Conservation (phyloP, 1,284 basidiomycete genomes). For the Apiotrichum laibachii region DNA sequence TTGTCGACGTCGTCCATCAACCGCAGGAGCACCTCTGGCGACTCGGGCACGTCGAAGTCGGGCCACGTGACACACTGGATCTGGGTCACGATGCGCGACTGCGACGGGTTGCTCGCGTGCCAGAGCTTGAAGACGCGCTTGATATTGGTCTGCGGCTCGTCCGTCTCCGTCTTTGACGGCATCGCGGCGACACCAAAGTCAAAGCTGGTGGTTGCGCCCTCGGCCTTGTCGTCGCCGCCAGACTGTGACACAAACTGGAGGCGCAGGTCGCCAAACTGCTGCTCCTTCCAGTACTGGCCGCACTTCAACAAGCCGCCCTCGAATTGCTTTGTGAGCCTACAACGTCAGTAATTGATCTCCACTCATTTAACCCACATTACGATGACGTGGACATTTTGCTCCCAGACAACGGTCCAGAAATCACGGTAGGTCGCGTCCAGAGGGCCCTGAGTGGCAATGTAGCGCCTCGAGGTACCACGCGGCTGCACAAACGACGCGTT, state of each 20-base stretch:
- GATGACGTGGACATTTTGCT: constrained; percentile 58
- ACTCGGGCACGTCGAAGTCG: constrained; percentile 86
- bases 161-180: not conserved
- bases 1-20: constrained; percentile 63
- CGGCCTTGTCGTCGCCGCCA: constrained; percentile 51
- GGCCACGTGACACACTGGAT: constrained; percentile 90
- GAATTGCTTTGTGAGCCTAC: constrained; percentile 84
- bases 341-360: constrained; percentile 63
- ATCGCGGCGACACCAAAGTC: constrained; percentile 43
- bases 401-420: constrained; percentile 77
- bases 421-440: constrained; percentile 83
- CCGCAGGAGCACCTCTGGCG: constrained; percentile 67
- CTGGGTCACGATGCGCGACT: constrained; percentile 62
- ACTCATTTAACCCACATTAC: constrained; percentile 63
- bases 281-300: constrained; percentile 81
- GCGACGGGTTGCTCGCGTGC: constrained; percentile 61
- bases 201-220: constrained; percentile 42
- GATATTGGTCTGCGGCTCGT: constrained; percentile 50
- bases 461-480: constrained; percentile 70
- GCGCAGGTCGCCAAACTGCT: constrained; percentile 66
- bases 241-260: constrained; percentile 64
- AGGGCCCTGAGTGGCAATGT: constrained; percentile 96
- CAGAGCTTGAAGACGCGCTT: constrained; percentile 68
- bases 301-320: constrained; percentile 89
- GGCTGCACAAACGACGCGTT: constrained; percentile 90